A percentile compares a stretch with the other conserved stretches of the same genome.
These are phyloP conservation scores for Gossypium australe DNA, from an alignment of 345 rosid genomes.

Conservation along the genomic window DNA sequence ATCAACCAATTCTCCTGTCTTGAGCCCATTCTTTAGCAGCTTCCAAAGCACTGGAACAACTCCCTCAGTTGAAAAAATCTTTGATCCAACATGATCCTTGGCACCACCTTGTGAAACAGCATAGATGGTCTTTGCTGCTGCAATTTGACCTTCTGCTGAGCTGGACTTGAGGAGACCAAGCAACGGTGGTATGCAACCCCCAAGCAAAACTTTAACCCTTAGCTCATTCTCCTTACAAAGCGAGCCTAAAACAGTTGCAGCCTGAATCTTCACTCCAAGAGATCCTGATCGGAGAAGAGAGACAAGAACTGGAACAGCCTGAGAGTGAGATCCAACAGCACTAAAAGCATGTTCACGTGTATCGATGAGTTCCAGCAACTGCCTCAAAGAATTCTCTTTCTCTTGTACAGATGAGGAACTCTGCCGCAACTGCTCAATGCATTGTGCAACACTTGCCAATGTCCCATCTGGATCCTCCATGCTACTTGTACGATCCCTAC, in stretches of 20 bases:
- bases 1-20: constrained; percentile 81
- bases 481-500: constrained; percentile 86
- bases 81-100: constrained; percentile 96
- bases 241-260: constrained; percentile 91
- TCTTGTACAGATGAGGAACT: constrained; percentile 85
- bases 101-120: constrained; percentile 98
- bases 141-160: constrained; percentile 93
- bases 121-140: constrained; percentile 91
- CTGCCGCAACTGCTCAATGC: constrained; percentile 95
- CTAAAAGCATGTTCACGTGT: constrained; percentile 95
- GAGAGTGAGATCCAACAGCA: constrained; percentile 99
- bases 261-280: constrained; percentile 88
- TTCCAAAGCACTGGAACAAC: constrained; percentile 97
- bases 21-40: constrained; percentile 64
- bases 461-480: constrained; percentile 99
- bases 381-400: constrained; percentile 81
- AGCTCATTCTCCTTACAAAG: constrained; percentile 98
- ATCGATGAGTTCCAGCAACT: constrained; percentile 85
- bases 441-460: constrained; percentile 97
- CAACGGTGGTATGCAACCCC: constrained; percentile 99
- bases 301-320: constrained; percentile 99
- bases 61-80: constrained; percentile 98
- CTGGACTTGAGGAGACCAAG: constrained; percentile 96
- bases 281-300: constrained; percentile 99
- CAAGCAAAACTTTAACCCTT: constrained; percentile 93